phyloP scores from a whole-genome alignment of 2,329 filamentous ascomycete species.

The Aspergillus sp. region DNA sequence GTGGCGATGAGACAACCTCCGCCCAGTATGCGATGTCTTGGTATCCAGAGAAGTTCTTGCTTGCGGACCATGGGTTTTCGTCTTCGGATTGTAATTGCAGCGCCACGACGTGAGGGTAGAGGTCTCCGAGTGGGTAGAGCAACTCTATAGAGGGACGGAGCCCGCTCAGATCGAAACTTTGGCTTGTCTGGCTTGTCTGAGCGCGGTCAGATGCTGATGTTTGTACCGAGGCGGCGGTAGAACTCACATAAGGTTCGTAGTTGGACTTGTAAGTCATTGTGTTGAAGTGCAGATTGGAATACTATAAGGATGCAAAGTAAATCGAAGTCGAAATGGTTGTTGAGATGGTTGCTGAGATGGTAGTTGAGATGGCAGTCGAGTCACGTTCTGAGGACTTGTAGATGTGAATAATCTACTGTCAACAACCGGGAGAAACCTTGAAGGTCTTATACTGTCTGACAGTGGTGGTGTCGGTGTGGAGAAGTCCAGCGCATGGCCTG shows the following conservation, averaged over 20 bases:
- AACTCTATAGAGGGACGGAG: slow-evolving; percentile 30
- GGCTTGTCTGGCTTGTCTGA: slow-evolving; percentile 20
- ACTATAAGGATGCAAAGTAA: neutral
- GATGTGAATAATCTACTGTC: too few species aligned
- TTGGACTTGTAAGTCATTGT: slow-evolving; percentile 41
- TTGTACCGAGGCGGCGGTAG: neutral
- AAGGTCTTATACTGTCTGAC: slow-evolving; percentile 18
- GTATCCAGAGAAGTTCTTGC: slow-evolving; percentile 31
- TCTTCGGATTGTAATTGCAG: slow-evolving; percentile 33
- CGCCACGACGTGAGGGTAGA: slow-evolving; percentile 40
- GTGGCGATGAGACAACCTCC: slow-evolving; percentile 30
- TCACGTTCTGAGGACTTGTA: neutral
- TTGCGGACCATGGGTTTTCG: slow-evolving; percentile 23
- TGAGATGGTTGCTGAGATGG: neutral
- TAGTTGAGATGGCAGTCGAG: neutral
- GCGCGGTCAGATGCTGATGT: slow-evolving; percentile 1
- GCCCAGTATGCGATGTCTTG: slow-evolving; percentile 32
- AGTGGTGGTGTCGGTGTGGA: slow-evolving; percentile 4
- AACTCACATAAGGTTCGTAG: slow-evolving; percentile 40
- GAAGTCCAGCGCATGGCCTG: slow-evolving; percentile 17
- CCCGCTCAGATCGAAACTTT: slow-evolving; percentile 27
- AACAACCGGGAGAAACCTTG: slow-evolving; percentile 12
- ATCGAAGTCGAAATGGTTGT: neutral
- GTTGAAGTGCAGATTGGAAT: neutral
- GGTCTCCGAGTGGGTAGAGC: slow-evolving; percentile 31